phyloP scores from a whole-genome alignment of 352 stramenopile genomes.

The Ochromonadaceae sp. region DNA sequence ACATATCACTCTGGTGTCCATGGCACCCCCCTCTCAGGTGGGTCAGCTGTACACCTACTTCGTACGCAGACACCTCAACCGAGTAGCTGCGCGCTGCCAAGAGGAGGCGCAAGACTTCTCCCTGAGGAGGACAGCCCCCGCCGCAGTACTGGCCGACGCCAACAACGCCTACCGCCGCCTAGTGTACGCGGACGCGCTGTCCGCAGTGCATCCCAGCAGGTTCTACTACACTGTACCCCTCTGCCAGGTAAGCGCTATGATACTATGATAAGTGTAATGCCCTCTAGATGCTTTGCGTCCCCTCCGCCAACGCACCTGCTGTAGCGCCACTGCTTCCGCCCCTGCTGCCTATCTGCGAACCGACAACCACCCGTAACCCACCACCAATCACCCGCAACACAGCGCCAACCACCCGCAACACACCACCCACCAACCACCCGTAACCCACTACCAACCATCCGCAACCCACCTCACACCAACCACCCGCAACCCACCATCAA shows the following conservation, averaged over 20 bases:
- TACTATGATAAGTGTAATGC: background rate
- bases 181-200: background rate
- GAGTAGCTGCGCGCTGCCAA: background rate
- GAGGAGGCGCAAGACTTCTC: background rate
- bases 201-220: background rate
- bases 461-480: no score
- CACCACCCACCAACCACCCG: no score
- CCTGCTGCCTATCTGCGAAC: no score
- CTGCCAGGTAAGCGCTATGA: background rate
- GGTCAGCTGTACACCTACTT: background rate
- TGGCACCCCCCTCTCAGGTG: no score
- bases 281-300: background rate
- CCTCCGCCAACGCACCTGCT: no score
- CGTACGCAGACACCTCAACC: background rate
- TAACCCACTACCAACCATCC: no score
- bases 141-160: background rate
- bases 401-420: no score
- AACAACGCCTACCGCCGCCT: background rate
- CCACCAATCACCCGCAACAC: no score
- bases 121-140: background rate
- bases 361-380: no score
- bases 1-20: no score
- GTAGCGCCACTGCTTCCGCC: no score
- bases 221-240: conserved; percentile 11
- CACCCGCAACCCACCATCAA: no score